A percentile compares a stretch with the other conserved stretches of the same genome.
phyloP scores from a whole-genome alignment of 768 basidiomycete species.

The Mycena albidolilacea region DNA sequence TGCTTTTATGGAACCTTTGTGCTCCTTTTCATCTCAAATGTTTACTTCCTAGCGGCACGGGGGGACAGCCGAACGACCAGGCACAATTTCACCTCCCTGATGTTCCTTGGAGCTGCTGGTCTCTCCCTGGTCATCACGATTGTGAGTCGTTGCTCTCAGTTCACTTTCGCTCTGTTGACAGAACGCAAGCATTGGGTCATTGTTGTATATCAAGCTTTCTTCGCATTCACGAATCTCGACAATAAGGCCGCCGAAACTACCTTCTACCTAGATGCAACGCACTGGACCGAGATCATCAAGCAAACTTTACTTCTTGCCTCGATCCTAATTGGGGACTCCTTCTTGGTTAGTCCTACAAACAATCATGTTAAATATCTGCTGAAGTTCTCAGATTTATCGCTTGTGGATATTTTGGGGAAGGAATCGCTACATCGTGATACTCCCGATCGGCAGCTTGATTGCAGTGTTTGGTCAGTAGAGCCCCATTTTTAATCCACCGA shows the following conservation, averaged over 20 bases:
- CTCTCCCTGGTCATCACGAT: slow-evolving; percentile 21
- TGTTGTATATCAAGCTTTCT: slow-evolving; percentile 12
- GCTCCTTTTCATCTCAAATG: slow-evolving; percentile 22
- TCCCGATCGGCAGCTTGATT: slow-evolving; percentile 18
- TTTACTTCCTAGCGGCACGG: slow-evolving; percentile 21
- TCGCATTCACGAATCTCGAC: slow-evolving; percentile 21
- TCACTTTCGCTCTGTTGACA: slow-evolving; percentile 18
- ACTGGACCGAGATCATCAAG: slow-evolving; percentile 20
- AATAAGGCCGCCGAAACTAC: slow-evolving; percentile 16
- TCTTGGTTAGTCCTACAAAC: slow-evolving; percentile 16
- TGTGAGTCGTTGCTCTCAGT: slow-evolving; percentile 17
- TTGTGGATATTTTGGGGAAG: slow-evolving; percentile 24
- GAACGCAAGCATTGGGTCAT: slow-evolving; percentile 18
- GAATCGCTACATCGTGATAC: slow-evolving; percentile 20
- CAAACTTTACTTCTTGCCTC: slow-evolving; percentile 6
- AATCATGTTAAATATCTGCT: slow-evolving; percentile 11
- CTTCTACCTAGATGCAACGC: slow-evolving; percentile 22
- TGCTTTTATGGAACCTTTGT: slow-evolving; percentile 20
- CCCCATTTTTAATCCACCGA: slow-evolving; percentile 14
- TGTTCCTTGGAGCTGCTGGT: slow-evolving; percentile 22
- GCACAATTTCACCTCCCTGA: slow-evolving; percentile 20
- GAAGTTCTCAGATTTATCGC: slow-evolving; percentile 23
- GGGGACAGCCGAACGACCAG: slow-evolving; percentile 14
- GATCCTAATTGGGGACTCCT: slow-evolving; percentile 11
- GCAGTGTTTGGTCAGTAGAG: slow-evolving; percentile 11